Conservation (phyloP, 768 basidiomycete genomes). For the Auriculariales sp. region DNA sequence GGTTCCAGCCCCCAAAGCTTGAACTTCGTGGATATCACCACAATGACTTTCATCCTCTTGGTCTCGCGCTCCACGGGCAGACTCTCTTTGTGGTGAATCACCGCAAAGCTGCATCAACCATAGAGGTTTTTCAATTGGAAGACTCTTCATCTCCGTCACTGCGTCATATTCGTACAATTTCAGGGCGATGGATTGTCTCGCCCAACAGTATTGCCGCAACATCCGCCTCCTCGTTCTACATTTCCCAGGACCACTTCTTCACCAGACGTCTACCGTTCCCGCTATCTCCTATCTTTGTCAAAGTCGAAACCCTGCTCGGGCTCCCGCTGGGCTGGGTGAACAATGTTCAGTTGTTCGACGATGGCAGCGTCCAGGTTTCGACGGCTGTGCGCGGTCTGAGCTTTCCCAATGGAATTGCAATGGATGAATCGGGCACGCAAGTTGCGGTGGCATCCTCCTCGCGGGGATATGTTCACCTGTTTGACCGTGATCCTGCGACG, state of each 20-base stretch:
- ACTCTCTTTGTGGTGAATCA: constrained; percentile 60
- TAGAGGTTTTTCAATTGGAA: constrained; percentile 51
- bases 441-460: constrained; percentile 48
- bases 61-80: constrained; percentile 41
- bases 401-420: constrained; percentile 61
- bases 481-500: constrained; percentile 26
- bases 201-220: constrained; percentile 57
- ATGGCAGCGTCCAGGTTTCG: too few relatives aligned
- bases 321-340: constrained; percentile 47
- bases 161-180: constrained; percentile 43
- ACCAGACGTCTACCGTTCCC: constrained; percentile 41
- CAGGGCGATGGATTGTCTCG: constrained; percentile 41
- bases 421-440: constrained; percentile 33
- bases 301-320: constrained; percentile 38
- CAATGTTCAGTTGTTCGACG: too few relatives aligned
- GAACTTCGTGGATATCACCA: constrained; percentile 32
- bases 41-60: constrained; percentile 63
- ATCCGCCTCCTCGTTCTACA: constrained; percentile 52
- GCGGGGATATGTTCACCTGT: constrained; percentile 32
- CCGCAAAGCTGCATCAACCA: constrained; percentile 39
- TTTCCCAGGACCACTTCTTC: constrained; percentile 58
- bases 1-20: constrained; percentile 21
- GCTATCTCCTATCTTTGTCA: constrained; percentile 34
- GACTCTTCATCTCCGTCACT: constrained; percentile 29
- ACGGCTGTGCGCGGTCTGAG: too few relatives aligned